A percentile compares a stretch with the other conserved stretches of the same genome.
Conservation (phyloP, 2,329 filamentous ascomycete species). For the Xylaria sp. region DNA sequence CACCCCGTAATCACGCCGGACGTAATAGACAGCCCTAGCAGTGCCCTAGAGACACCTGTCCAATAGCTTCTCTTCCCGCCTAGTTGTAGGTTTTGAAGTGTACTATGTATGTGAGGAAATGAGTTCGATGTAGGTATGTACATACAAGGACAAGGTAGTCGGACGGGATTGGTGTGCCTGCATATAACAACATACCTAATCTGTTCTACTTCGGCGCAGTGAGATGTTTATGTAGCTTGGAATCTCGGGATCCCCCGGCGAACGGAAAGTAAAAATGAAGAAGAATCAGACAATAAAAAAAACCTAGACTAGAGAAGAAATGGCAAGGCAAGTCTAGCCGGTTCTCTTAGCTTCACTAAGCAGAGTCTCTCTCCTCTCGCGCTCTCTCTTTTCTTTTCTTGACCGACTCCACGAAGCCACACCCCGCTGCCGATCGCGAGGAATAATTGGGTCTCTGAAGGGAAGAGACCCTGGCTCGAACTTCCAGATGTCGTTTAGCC, state of each 20-base stretch:
- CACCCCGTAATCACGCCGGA: conserved; percentile 27
- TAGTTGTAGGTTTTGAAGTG: background rate
- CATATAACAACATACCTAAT: background rate
- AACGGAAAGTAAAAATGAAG: background rate
- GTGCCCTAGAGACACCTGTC: background rate
- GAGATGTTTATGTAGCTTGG: conserved; percentile 3
- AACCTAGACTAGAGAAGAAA: background rate
- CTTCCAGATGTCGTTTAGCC: conserved; percentile 34
- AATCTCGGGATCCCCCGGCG: background rate
- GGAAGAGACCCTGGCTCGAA: conserved; percentile 21
- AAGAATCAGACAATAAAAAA: background rate
- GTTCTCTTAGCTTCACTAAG: background rate
- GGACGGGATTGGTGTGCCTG: conserved; percentile 7
- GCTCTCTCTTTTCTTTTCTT: background rate
- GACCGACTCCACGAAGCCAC: conserved; percentile 30
- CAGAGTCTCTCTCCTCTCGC: background rate
- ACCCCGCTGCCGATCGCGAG: conserved; percentile 32
- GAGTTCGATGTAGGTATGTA: background rate
- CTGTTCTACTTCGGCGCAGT: background rate
- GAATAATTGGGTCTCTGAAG: conserved; percentile 10
- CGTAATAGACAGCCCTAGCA: conserved; percentile 3
- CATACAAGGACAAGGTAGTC: conserved; percentile 27
- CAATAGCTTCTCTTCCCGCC: conserved; percentile 9
- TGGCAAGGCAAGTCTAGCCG: background rate
- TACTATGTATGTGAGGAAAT: background rate